These are phyloP conservation scores for Didymella pinodella DNA, from an alignment of 2,329 filamentous ascomycete species.

Conservation along the genomic window DNA sequence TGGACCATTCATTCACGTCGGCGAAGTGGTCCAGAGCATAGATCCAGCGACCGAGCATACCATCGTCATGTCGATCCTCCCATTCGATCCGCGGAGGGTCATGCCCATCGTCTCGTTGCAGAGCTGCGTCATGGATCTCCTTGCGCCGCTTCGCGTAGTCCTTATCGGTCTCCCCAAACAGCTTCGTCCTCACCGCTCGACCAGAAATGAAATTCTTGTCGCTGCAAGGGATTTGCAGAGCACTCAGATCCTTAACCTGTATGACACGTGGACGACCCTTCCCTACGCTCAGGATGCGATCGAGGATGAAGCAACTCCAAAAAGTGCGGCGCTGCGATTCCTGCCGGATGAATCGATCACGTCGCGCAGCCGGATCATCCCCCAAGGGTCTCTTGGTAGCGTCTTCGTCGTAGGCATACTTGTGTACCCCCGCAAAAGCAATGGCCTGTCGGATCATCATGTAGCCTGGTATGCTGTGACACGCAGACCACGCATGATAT, in stretches of 20 bases:
- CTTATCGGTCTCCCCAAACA: constrained; percentile 30
- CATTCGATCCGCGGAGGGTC: constrained; percentile 42
- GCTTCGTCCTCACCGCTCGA: constrained; percentile 60
- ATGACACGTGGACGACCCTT: constrained; percentile 68
- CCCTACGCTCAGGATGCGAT: constrained; percentile 72
- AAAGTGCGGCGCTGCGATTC: constrained; percentile 74
- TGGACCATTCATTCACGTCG: constrained; percentile 66
- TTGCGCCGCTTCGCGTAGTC: constrained; percentile 26
- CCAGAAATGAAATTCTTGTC: constrained; percentile 71
- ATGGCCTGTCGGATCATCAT: constrained; percentile 68
- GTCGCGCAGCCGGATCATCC: constrained; percentile 27
- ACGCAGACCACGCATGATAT: constrained; percentile 75
- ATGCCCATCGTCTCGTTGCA: constrained; percentile 9
- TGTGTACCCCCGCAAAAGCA: constrained; percentile 62
- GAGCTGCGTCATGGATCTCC: constrained; percentile 10
- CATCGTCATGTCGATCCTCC: constrained; percentile 61
- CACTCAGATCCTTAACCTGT: constrained; percentile 62
- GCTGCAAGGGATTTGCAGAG: constrained; percentile 72
- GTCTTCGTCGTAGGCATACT: constrained; percentile 41
- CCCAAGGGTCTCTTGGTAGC: constrained; percentile 34
- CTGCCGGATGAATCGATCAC: constrained; percentile 62
- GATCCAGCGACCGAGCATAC: constrained; percentile 60
- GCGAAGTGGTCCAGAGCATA: constrained; percentile 63
- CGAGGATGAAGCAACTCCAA: constrained; percentile 77
- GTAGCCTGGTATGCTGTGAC: constrained; percentile 69